Evolutionary conservation across 352 stramenopile genomes (phyloP), one percentile per base, ranked within the genome.

Genomic region (Pythium apleroticum): DNA sequence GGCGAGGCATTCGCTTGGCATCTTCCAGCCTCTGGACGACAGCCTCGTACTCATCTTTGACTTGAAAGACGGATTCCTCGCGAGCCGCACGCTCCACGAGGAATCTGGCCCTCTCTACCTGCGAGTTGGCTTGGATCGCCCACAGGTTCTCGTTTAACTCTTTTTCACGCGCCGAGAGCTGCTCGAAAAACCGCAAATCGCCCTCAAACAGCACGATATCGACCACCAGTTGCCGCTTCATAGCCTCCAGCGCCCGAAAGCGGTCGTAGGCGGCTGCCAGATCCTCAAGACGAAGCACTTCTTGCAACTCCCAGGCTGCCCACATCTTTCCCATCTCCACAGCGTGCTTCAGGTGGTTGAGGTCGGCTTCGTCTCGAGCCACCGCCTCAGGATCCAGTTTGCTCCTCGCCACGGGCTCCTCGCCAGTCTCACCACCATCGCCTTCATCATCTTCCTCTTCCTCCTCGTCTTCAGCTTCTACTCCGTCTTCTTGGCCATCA

Each of bases 31-130:
- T 59, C 14, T 62, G 57, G 3, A 77, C 57, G 0, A 90, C 73
- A 22, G 85, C 71, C 12, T 77, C 60, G 14, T 85, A 60, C 20
- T 75, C 71, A 43, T 89, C 83, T 27, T 52, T 59, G 37, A 87
- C 65, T 27, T 88, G 79, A 27, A 83, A 86, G 0, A 89, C 45
- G 10, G 80, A 81, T 52, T 90, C 83, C 25, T 90, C 80, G 0
- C 77, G 65, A 1, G 73, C 68, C 12, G 83, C 79, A 12, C 83
- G 83, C 57, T 91, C 83, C 2, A 91, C 65, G 25, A 90, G 65
- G 22, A 90, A 91, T 0, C 79, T 72, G 10, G 76, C 77, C 15
- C 80, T 66, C 22, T 84, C 77, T 14, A 89, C 69, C 63, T 91
- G 83, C 0, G 76, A 59, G 35, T 84, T 73, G 12, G 77, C 77